Evolutionary conservation across 2,329 filamentous ascomycete genomes (phyloP), one percentile per base, ranked within the genome.

Genomic region (Trichoderma arundinaceum): DNA sequence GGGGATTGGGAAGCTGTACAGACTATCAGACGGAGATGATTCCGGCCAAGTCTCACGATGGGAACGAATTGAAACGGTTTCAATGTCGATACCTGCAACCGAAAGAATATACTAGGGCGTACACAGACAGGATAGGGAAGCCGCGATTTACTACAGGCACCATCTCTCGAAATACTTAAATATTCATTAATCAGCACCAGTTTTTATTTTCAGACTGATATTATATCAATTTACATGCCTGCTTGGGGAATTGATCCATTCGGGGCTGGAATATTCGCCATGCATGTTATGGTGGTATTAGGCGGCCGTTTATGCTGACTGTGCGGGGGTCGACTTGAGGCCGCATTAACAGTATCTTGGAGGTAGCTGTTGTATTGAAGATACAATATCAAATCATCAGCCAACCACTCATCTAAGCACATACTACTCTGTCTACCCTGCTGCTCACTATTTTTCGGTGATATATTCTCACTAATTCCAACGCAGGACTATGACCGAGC

Each of bases 141-240:
- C 59, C 59, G 13, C 19, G 22, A 54, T 12, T 28, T 43, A 46
- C 17, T 35, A 35, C 22, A 54, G 59, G 49, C 48, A 35, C 10
- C 59, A 28, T 32, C 59, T 59, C 32, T 53, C 59, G 39, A 17
- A 35, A 52, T 62, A 63, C 54, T 41, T 53, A 63, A 39, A 49
- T 53, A 46, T 54, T 38, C 32, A 44, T 63, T 19, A 53, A 62
- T 63, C 59, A 63, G 39, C 38, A 54, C 38, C 49, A 13, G 9
- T 38, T n/a, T 44, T 43, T 49, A 9, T 58, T 22, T 22, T 19
- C 44, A 17, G 44, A 4, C 12, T 17, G 15, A 32, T 12, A 3
- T 46, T 19, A 32, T 17, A 32, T 17, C 33, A 17, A 6, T 32
- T 22, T 12, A 15, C 7, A 19, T 51, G 1, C 8, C 3, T 3